These are phyloP conservation scores for Botrytis elliptica DNA, from an alignment of 2,329 filamentous ascomycete species.

Conservation along the genomic window DNA sequence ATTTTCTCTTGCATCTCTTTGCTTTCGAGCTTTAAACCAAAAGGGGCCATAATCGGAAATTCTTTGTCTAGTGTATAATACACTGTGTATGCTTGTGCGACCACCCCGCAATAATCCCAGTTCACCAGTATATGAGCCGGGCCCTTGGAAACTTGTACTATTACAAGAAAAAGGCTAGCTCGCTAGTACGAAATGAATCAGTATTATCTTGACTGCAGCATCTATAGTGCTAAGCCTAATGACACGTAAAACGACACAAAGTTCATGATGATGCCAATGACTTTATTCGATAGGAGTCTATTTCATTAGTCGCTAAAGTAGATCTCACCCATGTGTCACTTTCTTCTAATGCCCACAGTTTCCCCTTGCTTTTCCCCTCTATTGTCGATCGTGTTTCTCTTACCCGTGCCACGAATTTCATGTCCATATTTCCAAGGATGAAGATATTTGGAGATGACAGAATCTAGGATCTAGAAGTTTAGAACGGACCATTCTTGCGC, in stretches of 20 bases:
- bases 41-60: not conserved
- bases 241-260: conserved; percentile 18
- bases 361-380: conserved; percentile 14
- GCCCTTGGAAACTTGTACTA: conserved; percentile 17
- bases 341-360: not conserved
- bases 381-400: conserved; percentile 20
- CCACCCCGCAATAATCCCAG: conserved; percentile 26
- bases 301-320: not conserved
- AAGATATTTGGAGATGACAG: conserved; percentile 12
- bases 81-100: not conserved
- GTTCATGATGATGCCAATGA: not conserved
- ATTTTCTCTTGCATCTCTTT: not conserved
- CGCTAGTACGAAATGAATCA: not conserved
- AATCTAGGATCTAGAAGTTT: conserved; percentile 15
- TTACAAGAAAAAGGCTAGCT: not conserved
- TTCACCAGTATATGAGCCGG: conserved; percentile 15
- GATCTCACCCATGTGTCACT: conserved; percentile 12
- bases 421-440: conserved; percentile 6
- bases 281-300: not conserved
- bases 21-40: not conserved
- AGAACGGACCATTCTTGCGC: not conserved
- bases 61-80: not conserved
- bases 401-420: conserved; percentile 17
- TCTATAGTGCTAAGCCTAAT: conserved; percentile 16
- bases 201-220: not conserved